Conservation (phyloP, 1,139 yeast genomes). For the Nakaseomyces nivariensis region DNA sequence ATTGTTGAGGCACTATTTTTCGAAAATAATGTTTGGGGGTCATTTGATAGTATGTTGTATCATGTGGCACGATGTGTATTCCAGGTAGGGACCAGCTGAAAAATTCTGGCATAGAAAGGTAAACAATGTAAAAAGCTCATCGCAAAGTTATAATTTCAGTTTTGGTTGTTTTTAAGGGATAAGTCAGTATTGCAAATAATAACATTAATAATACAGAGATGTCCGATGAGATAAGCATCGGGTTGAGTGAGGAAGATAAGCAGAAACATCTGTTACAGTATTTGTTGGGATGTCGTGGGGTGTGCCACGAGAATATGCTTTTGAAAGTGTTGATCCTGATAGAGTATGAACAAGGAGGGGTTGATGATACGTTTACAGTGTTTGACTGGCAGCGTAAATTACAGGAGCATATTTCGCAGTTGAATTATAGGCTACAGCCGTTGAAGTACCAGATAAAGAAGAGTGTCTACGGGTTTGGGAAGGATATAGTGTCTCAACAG, state of each 20-base stretch:
- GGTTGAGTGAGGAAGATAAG: background rate
- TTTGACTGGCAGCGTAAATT: conserved; percentile 11
- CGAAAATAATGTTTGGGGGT: too few species aligned
- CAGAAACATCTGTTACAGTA: conserved; percentile 16
- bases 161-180: too few species aligned
- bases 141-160: too few species aligned
- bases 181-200: too few species aligned
- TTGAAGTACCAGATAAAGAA: conserved; percentile 19
- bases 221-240: background rate
- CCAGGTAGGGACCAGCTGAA: too few species aligned
- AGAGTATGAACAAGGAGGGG: conserved; percentile 5
- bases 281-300: conserved; percentile 19
- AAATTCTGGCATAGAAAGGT: too few species aligned
- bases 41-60: too few species aligned
- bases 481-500: conserved; percentile 8
- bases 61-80: too few species aligned
- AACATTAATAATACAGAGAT: background rate
- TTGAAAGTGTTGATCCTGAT: conserved; percentile 16
- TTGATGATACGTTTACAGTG: conserved; percentile 6
- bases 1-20: too few species aligned
- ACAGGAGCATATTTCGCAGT: conserved; percentile 11
- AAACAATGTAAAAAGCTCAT: too few species aligned
- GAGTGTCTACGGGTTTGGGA: conserved; percentile 21
- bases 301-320: conserved; percentile 21
- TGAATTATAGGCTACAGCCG: conserved; percentile 19